Evolutionary conservation across 2,329 filamentous ascomycete genomes (phyloP).

Genomic region (Trichoderma semiorbis): DNA sequence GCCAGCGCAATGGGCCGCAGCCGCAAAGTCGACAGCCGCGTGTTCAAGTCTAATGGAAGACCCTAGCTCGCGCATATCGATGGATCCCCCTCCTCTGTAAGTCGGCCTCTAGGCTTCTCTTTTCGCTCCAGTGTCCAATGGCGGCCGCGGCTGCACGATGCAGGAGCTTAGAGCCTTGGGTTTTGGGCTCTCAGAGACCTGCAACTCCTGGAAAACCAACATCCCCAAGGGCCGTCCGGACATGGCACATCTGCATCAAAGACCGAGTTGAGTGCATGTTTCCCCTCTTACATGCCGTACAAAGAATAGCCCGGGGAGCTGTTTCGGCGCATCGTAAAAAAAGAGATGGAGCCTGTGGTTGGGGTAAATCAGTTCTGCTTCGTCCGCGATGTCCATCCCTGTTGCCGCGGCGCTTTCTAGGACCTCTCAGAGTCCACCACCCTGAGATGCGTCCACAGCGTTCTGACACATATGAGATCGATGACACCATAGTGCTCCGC

Average conservation of each 20-base stretch:
- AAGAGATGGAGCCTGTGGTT: neutral
- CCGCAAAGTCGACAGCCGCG: constrained; percentile 14
- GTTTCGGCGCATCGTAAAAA: neutral
- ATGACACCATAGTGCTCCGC: constrained; percentile 17
- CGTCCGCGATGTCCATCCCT: neutral
- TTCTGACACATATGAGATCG: constrained; percentile 16
- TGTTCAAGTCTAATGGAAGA: constrained; percentile 3
- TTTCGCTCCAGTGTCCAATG: neutral
- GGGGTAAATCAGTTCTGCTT: neutral
- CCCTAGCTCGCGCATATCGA: constrained; percentile 10
- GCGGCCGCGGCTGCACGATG: constrained; percentile 11
- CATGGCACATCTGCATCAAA: neutral
- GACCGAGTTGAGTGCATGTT: constrained; percentile 8
- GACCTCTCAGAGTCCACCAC: constrained; percentile 6
- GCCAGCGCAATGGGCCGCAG: constrained; percentile 17
- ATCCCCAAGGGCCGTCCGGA: neutral
- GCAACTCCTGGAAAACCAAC: constrained; percentile 10
- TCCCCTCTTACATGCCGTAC: constrained; percentile 8
- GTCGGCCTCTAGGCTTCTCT: neutral
- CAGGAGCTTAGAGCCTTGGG: constrained; percentile 15
- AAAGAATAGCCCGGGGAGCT: neutral
- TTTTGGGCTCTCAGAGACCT: neutral
- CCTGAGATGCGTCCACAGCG: constrained; percentile 12
- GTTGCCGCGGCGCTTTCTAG: neutral
- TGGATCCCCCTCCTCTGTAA: constrained; percentile 12